These are phyloP conservation scores for Sporobolomyces phaffii DNA, from an alignment of 768 basidiomycete species.

Conservation along the genomic window DNA sequence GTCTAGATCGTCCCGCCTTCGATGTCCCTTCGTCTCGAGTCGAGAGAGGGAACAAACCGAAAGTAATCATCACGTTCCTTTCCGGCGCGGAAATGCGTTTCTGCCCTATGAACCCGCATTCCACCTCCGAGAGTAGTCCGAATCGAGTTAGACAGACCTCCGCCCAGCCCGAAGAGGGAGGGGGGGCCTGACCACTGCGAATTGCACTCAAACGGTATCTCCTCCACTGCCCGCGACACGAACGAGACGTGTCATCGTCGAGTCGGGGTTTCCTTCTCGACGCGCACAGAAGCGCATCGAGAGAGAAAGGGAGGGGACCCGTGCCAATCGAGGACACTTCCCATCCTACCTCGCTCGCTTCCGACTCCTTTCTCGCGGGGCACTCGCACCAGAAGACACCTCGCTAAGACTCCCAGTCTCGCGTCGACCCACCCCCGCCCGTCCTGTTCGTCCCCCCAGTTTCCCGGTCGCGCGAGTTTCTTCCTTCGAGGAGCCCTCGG, in stretches of 20 bases:
- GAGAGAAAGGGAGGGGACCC: neutral
- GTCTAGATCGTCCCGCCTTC: neutral
- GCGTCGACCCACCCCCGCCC: no score
- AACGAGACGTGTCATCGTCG: no score
- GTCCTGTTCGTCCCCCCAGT: no score
- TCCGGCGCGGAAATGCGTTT: no score
- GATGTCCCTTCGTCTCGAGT: neutral
- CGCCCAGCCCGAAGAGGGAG: neutral
- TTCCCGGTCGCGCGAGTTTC: neutral
- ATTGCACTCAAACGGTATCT: constrained; percentile 18
- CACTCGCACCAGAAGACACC: no score
- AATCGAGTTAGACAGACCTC: constrained; percentile 17
- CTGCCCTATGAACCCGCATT: neutral
- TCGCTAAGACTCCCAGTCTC: neutral
- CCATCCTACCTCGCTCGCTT: neutral
- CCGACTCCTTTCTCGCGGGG: neutral
- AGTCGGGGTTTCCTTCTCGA: no score
- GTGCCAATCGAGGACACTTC: constrained; percentile 2
- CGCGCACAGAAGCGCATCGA: neutral
- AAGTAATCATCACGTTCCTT: constrained; percentile 9
- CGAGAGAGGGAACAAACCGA: neutral
- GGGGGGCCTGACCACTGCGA: neutral
- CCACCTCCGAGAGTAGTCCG: constrained; percentile 17
- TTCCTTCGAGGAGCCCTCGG: constrained; percentile 10
- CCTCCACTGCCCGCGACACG: neutral